Conservation (phyloP, 176 grass and related monocot genomes). For the Zizania latifolia region DNA sequence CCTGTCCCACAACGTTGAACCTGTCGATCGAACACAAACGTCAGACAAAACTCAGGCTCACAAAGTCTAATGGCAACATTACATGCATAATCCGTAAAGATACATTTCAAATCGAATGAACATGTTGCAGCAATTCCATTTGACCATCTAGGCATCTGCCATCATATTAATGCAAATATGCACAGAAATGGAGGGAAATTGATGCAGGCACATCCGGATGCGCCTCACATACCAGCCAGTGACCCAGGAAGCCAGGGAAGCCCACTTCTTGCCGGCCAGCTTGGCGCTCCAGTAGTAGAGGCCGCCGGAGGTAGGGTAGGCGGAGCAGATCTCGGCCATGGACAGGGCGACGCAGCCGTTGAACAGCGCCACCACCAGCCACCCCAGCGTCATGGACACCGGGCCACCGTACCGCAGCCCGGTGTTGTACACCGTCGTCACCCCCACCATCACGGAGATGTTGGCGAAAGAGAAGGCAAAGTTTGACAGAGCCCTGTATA, state of each 20-base stretch:
- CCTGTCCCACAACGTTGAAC: conserved; percentile 60
- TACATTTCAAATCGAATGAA: too few relatives aligned
- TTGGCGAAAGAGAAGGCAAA: conserved; percentile 56
- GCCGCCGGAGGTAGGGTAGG: conserved; percentile 69
- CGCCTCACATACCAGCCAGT: conserved; percentile 48
- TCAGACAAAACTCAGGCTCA: neutral
- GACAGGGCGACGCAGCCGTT: conserved; percentile 46
- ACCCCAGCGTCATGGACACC: conserved; percentile 51
- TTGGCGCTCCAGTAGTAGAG: conserved; percentile 88
- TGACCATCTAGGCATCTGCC: neutral
- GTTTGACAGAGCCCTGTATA: conserved; percentile 41
- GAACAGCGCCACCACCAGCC: conserved; percentile 40
- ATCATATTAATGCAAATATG: neutral
- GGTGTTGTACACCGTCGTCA: conserved; percentile 56
- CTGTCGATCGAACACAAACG: conserved; percentile 23
- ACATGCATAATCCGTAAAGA: too few relatives aligned
- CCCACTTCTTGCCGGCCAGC: conserved; percentile 70
- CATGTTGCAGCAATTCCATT: neutral
- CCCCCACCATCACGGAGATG: conserved; percentile 52
- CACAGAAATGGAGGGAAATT: too few relatives aligned
- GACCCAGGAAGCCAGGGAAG: conserved; percentile 57
- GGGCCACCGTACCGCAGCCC: conserved; percentile 56
- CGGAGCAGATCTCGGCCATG: conserved; percentile 82
- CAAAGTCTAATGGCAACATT: too few relatives aligned
- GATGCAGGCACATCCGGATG: too few relatives aligned